Conservation (phyloP, 306 rosid genomes). For the Abrus precatorius region DNA sequence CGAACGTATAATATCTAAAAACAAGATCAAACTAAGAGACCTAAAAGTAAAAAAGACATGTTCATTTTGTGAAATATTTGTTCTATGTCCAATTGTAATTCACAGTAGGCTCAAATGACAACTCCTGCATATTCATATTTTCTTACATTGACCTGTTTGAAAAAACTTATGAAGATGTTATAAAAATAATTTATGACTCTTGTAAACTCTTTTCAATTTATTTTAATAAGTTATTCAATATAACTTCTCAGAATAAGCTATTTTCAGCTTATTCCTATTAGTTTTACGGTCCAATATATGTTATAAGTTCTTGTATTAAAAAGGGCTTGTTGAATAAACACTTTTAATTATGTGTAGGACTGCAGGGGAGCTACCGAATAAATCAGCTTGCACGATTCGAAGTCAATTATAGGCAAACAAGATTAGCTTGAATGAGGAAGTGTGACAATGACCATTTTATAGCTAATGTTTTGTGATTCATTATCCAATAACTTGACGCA, state of each 20-base stretch:
- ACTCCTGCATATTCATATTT: too few species aligned
- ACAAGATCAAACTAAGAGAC: not conserved
- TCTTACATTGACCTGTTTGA: too few species aligned
- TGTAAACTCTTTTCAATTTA: too few species aligned
- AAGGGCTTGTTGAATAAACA: not conserved
- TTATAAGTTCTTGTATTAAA: too few species aligned
- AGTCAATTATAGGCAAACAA: slow-evolving; percentile 1
- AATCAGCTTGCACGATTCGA: not conserved
- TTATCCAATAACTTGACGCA: not conserved
- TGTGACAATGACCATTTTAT: not conserved
- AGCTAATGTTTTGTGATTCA: slow-evolving; percentile 22
- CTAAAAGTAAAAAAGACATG: not conserved
- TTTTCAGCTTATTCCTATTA: too few species aligned
- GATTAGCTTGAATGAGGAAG: not conserved
- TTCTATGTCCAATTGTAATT: not conserved
- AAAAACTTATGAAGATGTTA: too few species aligned
- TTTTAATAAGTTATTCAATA: too few species aligned
- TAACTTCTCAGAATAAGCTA: too few species aligned
- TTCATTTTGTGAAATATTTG: not conserved
- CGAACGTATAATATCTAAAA: not conserved
- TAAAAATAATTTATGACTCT: too few species aligned
- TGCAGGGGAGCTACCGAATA: not conserved
- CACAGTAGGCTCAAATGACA: not conserved
- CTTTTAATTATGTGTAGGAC: not conserved
- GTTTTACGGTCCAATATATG: too few species aligned